Conservation (phyloP, 139 green algal species). For the Limnomonas spitsbergensis region DNA sequence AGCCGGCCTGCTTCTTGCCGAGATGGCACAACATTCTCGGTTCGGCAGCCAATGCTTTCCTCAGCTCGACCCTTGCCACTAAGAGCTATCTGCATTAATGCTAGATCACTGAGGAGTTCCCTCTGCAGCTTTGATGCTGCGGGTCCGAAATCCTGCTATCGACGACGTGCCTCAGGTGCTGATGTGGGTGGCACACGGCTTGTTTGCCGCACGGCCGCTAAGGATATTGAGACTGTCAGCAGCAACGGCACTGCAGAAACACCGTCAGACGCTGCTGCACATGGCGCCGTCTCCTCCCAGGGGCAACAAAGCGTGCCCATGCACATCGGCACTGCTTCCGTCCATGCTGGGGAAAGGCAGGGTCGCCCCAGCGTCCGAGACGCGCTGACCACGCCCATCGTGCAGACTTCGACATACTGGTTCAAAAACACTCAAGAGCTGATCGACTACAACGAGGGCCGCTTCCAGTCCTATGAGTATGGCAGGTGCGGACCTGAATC, state of each 20-base stretch:
- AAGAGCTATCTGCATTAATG: no score
- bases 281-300: no score
- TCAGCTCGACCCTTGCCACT: no score
- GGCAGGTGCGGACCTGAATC: no score
- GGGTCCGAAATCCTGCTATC: neutral
- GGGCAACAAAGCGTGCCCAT: no score
- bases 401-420: constrained; percentile 93
- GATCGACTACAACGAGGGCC: constrained; percentile 95
- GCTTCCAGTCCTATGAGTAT: constrained; percentile 86
- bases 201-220: constrained; percentile 4
- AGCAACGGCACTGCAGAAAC: neutral
- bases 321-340: neutral
- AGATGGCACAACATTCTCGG: neutral
- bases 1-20: no score
- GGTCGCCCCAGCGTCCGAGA: constrained; percentile 83
- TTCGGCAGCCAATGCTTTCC: neutral
- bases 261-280: no score
- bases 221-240: neutral
- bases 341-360: constrained; percentile 80
- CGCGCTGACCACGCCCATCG: constrained; percentile 94
- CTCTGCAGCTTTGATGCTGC: neutral
- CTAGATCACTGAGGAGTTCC: neutral
- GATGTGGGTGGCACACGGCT: neutral
- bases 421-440: constrained; percentile 91
- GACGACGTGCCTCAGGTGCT: neutral